Conservation (phyloP, 2,329 filamentous ascomycete species). For the Triangularia setosa region DNA sequence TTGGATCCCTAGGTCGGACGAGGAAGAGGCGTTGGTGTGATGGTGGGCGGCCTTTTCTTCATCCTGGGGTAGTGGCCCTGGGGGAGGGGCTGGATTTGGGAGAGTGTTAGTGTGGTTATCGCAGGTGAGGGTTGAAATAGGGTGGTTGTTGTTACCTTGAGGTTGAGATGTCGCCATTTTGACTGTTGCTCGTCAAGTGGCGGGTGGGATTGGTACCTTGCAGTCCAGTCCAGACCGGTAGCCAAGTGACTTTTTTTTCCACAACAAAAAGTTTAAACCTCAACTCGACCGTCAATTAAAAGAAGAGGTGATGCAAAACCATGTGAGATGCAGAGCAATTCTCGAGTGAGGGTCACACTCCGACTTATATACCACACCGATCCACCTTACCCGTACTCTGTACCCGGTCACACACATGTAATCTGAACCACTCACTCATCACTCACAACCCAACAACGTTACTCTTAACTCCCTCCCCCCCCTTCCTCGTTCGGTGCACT, state of each 20-base stretch:
- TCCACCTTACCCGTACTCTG: neutral
- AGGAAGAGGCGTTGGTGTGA: slow-evolving; percentile 8
- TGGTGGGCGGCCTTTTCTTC: neutral
- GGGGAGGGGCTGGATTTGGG: neutral
- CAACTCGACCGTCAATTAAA: neutral
- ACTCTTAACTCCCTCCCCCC: neutral
- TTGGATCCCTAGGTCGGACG: slow-evolving; percentile 29
- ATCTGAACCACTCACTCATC: neutral
- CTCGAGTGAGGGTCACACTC: no score
- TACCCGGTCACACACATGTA: neutral
- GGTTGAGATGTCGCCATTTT: neutral
- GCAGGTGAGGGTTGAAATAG: neutral
- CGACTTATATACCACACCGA: neutral
- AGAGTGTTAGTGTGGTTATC: neutral
- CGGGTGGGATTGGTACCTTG: neutral
- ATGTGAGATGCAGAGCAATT: no score
- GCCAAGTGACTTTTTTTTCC: no score
- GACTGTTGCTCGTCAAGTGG: neutral
- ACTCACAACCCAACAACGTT: neutral
- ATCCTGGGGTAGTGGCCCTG: neutral
- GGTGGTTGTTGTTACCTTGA: neutral
- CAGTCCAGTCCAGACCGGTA: neutral
- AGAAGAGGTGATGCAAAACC: no score
- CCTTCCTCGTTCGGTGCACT: neutral
- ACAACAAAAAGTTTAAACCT: neutral